Conservation (phyloP, 2,329 filamentous ascomycete genomes). For the Penicillium thymicola region DNA sequence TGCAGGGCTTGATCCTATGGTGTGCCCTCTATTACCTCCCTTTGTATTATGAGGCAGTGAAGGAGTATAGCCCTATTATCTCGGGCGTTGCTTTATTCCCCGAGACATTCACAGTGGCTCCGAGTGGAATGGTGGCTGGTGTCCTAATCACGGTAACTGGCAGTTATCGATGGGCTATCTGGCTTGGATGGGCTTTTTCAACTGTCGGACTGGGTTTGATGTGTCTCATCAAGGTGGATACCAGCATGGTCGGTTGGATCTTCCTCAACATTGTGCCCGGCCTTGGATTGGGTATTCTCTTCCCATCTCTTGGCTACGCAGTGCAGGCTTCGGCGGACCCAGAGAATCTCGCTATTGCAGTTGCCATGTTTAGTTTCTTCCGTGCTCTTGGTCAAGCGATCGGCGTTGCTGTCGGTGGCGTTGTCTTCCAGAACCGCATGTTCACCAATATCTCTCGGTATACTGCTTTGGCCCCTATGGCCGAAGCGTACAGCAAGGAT, state of each 20-base stretch:
- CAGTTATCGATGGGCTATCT: slow-evolving; percentile 59
- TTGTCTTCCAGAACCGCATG: slow-evolving; percentile 67
- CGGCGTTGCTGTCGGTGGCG: slow-evolving; percentile 64
- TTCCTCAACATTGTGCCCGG: slow-evolving; percentile 60
- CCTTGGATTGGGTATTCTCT: slow-evolving; percentile 62
- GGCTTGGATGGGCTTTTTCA: slow-evolving; percentile 59
- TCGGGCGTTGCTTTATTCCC: slow-evolving; percentile 58
- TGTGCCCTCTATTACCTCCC: slow-evolving; percentile 56
- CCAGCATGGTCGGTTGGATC: slow-evolving; percentile 55
- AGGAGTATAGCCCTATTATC: slow-evolving; percentile 53
- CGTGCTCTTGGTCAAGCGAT: slow-evolving; percentile 63
- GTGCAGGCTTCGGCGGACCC: slow-evolving; percentile 60
- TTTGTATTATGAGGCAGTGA: slow-evolving; percentile 45
- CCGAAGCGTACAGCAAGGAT: slow-evolving; percentile 53
- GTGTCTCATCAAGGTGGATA: slow-evolving; percentile 38
- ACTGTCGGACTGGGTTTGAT: slow-evolving; percentile 57
- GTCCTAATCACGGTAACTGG: slow-evolving; percentile 53
- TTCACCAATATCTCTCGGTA: slow-evolving; percentile 49
- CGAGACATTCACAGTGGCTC: slow-evolving; percentile 61
- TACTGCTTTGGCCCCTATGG: slow-evolving; percentile 48
- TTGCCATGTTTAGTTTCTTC: slow-evolving; percentile 66
- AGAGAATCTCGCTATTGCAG: slow-evolving; percentile 58
- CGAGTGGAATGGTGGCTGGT: slow-evolving; percentile 54
- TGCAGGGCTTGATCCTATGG: slow-evolving; percentile 54
- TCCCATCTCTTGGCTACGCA: slow-evolving; percentile 61